phyloP scores from a whole-genome alignment of 1,139 yeast genomes.

The Lodderomyces theae region DNA sequence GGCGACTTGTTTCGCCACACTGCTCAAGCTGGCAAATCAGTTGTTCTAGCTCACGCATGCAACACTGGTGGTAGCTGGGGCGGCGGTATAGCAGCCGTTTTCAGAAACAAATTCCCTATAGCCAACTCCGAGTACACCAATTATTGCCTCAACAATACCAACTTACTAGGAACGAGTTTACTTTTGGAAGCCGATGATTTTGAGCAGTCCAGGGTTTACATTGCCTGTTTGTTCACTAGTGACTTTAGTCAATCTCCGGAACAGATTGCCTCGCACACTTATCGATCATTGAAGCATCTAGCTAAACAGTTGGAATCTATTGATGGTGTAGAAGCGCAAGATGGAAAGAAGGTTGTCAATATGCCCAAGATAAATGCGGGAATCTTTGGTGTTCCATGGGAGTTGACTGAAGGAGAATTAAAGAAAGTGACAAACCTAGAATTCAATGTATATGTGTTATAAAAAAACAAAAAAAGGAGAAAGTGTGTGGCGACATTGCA shows the following conservation, averaged over 20 bases:
- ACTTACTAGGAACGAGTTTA: conserved; percentile 54
- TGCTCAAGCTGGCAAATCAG: conserved; percentile 12
- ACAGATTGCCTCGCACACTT: conserved; percentile 49
- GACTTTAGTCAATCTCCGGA: conserved; percentile 34
- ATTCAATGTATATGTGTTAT: conserved; percentile 43
- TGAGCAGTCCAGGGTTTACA: conserved; percentile 28
- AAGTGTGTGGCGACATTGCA: no score
- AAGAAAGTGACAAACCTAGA: conserved; percentile 23
- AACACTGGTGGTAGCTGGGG: conserved; percentile 84
- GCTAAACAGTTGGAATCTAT: conserved; percentile 19
- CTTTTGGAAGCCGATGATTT: conserved; percentile 36
- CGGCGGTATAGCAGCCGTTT: conserved; percentile 68
- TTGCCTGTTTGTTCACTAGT: conserved; percentile 69
- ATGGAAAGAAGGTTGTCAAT: conserved; percentile 30
- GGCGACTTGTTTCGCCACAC: conserved; percentile 58
- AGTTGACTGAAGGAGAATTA: conserved; percentile 54
- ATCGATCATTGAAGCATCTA: conserved; percentile 46
- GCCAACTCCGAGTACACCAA: conserved; percentile 47
- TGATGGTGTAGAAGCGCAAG: conserved; percentile 11
- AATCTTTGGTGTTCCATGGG: conserved; percentile 78
- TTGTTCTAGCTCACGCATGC: conserved; percentile 68
- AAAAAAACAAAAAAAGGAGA: no score
- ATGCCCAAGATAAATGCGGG: conserved; percentile 86
- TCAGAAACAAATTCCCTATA: conserved; percentile 49
- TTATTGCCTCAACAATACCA: conserved; percentile 40